A percentile compares a stretch with the other conserved stretches of the same genome.
Evolutionary conservation across 2,329 filamentous ascomycete species (phyloP).

Genomic region (Albophoma yamanashiensis): DNA sequence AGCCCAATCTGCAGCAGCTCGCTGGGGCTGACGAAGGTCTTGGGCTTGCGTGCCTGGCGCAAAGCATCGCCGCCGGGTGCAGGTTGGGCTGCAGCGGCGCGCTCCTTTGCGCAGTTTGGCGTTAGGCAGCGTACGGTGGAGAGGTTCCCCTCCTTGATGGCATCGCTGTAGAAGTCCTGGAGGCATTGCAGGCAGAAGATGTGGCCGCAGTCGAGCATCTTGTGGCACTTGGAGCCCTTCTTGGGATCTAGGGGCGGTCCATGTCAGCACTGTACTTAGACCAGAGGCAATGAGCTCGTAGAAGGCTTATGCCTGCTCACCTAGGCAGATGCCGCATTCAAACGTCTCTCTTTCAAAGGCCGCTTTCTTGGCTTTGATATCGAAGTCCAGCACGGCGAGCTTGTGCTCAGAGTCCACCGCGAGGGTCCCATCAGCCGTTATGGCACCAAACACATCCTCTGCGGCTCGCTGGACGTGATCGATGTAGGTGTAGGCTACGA

Average conservation of each 20-base stretch:
- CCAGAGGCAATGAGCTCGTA: not conserved
- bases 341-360: slow-evolving; percentile 79
- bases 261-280: slow-evolving; percentile 5
- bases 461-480: slow-evolving; percentile 50
- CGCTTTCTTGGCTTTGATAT: slow-evolving; percentile 60
- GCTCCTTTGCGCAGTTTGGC: slow-evolving; percentile 64
- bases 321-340: slow-evolving; percentile 75
- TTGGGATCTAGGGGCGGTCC: slow-evolving; percentile 56
- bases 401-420: slow-evolving; percentile 48
- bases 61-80: slow-evolving; percentile 3
- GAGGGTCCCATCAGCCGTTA: slow-evolving; percentile 35
- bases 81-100: slow-evolving; percentile 20
- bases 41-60: slow-evolving; percentile 38
- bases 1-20: slow-evolving; percentile 74
- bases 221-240: slow-evolving; percentile 73
- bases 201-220: slow-evolving; percentile 73
- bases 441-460: slow-evolving; percentile 50
- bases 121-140: slow-evolving; percentile 68
- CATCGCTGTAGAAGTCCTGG: slow-evolving; percentile 79
- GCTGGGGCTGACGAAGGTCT: slow-evolving; percentile 64
- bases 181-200: slow-evolving; percentile 88
- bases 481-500: slow-evolving; percentile 51
- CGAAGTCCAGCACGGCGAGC: slow-evolving; percentile 65
- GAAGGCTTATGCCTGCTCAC: slow-evolving; percentile 22
- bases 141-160: slow-evolving; percentile 78